A percentile compares a stretch with the other conserved stretches of the same genome.
Evolutionary conservation across 176 grass and related monocot species (phyloP).

Genomic region (Phoenix roebelenii): DNA sequence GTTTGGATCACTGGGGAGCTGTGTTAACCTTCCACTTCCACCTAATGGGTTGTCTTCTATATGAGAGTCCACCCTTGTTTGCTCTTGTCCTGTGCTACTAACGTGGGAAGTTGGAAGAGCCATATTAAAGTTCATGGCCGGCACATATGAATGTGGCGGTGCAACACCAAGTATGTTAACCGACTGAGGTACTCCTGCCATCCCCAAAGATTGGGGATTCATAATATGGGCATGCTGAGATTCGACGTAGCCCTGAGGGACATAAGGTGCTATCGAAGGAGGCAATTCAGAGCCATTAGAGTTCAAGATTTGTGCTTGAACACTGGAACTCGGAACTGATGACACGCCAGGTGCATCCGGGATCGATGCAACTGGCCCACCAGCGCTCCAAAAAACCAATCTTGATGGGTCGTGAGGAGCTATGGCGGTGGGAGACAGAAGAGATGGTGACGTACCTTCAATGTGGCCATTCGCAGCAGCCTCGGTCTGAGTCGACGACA

Average conservation of each 20-base stretch:
- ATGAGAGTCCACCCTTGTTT: neutral
- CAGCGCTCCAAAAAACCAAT: constrained; percentile 22
- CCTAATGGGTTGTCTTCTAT: constrained; percentile 28
- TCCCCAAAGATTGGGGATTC: constrained; percentile 1
- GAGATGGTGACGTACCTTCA: constrained; percentile 33
- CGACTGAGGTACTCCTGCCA: neutral
- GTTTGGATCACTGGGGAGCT: constrained; percentile 39
- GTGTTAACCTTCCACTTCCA: constrained; percentile 27
- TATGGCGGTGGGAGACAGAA: constrained; percentile 45
- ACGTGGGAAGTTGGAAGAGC: constrained; percentile 12
- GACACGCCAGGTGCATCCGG: neutral
- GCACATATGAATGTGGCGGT: constrained; percentile 2
- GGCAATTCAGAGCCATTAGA: constrained; percentile 2
- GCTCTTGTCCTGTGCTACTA: constrained; percentile 5
- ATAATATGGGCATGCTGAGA: neutral
- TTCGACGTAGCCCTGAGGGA: neutral
- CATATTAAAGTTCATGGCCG: constrained; percentile 7
- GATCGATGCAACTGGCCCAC: too few relatives aligned
- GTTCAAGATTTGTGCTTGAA: constrained; percentile 6
- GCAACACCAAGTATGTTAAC: neutral
- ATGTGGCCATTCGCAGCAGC: constrained; percentile 3
- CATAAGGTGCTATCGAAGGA: neutral
- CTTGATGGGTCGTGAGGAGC: constrained; percentile 47
- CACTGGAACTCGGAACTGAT: constrained; percentile 33
- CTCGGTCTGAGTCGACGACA: constrained; percentile 31